A percentile compares a stretch with the other conserved stretches of the same genome.
phyloP scores from a whole-genome alignment of 164 flowering plant genomes.

The Aristolochia californica region DNA sequence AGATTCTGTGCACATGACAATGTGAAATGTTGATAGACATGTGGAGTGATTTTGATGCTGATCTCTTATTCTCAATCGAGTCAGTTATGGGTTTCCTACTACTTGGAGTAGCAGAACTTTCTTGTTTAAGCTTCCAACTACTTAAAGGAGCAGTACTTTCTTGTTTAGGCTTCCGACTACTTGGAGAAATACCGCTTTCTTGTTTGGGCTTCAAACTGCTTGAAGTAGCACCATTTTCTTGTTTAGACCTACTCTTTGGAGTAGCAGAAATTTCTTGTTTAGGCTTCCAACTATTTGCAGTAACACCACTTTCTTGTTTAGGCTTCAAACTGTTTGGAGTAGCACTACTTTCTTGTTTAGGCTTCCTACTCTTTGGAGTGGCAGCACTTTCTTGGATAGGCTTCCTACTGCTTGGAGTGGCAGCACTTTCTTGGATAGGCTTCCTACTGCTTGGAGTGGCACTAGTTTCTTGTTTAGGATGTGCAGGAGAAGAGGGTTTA shows the following conservation, averaged over 20 bases:
- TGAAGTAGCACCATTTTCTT: conserved; percentile 19
- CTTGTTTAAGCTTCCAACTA: conserved; percentile 1
- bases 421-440: no score
- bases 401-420: no score
- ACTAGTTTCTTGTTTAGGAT: conserved; percentile 17
- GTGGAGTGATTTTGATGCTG: conserved; percentile 39
- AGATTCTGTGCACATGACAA: conserved; percentile 19
- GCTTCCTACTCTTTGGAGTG: no score
- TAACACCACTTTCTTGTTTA: not conserved
- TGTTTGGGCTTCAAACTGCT: conserved; percentile 14
- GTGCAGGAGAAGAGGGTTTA: conserved; percentile 18
- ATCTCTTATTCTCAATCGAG: conserved; percentile 20
- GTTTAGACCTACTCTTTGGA: no score
- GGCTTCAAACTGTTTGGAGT: conserved; percentile 19
- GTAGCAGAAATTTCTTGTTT: no score
- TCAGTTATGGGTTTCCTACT: conserved; percentile 18
- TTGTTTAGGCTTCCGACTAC: no score
- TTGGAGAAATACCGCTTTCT: no score
- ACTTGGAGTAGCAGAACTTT: conserved; percentile 18
- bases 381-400: no score
- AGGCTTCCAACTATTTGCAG: no score
- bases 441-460: conserved; percentile 20
- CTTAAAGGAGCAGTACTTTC: no score
- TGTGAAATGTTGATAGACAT: conserved; percentile 46
- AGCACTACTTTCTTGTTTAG: conserved; percentile 11